phyloP scores from a whole-genome alignment of 139 green algal species.

The Chlorella sp. region DNA sequence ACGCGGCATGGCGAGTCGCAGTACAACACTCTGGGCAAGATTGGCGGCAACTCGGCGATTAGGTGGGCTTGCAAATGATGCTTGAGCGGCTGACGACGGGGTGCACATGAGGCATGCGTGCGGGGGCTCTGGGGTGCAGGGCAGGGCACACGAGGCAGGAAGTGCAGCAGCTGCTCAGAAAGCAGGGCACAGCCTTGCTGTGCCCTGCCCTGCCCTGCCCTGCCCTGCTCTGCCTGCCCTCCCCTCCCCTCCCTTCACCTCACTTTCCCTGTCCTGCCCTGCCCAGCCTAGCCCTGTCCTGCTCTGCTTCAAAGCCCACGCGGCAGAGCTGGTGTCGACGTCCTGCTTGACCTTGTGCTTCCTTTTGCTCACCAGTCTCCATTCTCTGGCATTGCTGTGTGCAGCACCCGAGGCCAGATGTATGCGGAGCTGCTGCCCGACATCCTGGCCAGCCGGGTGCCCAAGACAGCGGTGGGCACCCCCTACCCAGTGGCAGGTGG shows the following conservation, averaged over 20 bases:
- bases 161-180: too few relatives aligned
- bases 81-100: too few relatives aligned
- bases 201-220: too few relatives aligned
- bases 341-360: background rate
- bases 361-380: background rate
- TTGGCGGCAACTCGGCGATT: slow-evolving; percentile 85
- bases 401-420: slow-evolving; percentile 59
- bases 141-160: too few relatives aligned
- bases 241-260: too few relatives aligned
- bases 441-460: slow-evolving; percentile 70
- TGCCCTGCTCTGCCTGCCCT: background rate
- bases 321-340: background rate
- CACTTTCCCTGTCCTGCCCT: too few relatives aligned
- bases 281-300: background rate
- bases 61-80: slow-evolving; percentile 13
- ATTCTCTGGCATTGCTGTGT: background rate
- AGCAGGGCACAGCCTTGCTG: too few relatives aligned
- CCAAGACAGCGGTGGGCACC: slow-evolving; percentile 52
- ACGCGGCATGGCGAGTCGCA: slow-evolving; percentile 87
- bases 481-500: slow-evolving; percentile 65
- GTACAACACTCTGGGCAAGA: slow-evolving; percentile 81
- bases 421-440: slow-evolving; percentile 84
- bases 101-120: too few relatives aligned
- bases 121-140: too few relatives aligned
- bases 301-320: background rate